Evolutionary conservation across 306 rosid genomes (phyloP).

Genomic region (Cicer bijugum): DNA sequence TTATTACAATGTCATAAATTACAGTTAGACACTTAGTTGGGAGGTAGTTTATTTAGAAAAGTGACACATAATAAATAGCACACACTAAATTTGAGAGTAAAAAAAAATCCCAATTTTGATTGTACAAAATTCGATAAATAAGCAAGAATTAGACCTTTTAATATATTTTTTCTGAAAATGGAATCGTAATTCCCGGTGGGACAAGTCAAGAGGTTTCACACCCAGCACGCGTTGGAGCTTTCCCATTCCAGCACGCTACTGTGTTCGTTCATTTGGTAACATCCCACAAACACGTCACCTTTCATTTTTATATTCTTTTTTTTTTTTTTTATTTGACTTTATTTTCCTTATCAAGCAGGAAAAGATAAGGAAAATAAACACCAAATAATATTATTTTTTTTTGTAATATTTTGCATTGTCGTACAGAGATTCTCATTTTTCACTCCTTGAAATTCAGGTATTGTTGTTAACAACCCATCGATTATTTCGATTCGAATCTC

Average conservation of each 20-base stretch:
- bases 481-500: conserved; percentile 28
- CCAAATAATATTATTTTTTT: not conserved
- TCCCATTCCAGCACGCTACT: conserved; percentile 11
- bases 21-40: not conserved
- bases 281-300: not conserved
- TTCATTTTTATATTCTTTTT: not conserved
- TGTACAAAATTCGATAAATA: not conserved
- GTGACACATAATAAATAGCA: not conserved
- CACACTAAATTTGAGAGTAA: conserved; percentile 10
- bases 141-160: not conserved
- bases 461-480: not conserved
- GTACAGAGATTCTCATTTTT: conserved; percentile 24
- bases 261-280: conserved; percentile 38
- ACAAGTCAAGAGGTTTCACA: conserved; percentile 41
- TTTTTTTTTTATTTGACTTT: not conserved
- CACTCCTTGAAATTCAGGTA: conserved; percentile 39
- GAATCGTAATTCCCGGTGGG: conserved; percentile 2
- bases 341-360: conserved; percentile 40
- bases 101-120: not conserved
- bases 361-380: not conserved
- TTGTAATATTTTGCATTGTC: conserved; percentile 10
- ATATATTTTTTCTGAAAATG: not conserved
- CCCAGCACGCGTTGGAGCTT: conserved; percentile 37
- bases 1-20: not conserved
- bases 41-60: conserved; percentile 3